A percentile compares a stretch with the other conserved stretches of the same genome.
phyloP scores from a whole-genome alignment of 768 basidiomycete species.

The Flagelloscypha sp. region DNA sequence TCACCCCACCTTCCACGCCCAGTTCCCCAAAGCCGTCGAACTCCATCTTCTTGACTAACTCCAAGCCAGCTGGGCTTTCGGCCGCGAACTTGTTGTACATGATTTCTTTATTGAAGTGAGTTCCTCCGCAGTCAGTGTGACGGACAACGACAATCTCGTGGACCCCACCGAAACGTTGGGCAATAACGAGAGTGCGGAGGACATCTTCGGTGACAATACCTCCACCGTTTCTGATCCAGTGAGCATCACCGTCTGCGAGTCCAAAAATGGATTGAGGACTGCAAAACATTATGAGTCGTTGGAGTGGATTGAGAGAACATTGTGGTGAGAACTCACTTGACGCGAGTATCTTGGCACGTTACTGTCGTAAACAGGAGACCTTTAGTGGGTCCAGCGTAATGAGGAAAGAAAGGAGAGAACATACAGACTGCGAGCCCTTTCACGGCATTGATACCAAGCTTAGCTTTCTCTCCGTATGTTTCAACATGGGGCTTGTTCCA shows the following conservation, averaged over 20 bases:
- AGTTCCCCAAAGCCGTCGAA: slow-evolving; percentile 29
- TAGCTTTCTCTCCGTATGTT: too few relatives aligned
- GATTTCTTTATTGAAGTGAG: slow-evolving; percentile 30
- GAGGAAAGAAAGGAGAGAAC: too few relatives aligned
- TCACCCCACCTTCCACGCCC: slow-evolving; percentile 31
- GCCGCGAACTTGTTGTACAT: slow-evolving; percentile 30
- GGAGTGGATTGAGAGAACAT: neutral
- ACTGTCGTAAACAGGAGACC: too few relatives aligned
- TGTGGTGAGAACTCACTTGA: slow-evolving; percentile 27
- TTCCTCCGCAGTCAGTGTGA: slow-evolving; percentile 50
- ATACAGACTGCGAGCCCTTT: too few relatives aligned
- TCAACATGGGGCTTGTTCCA: too few relatives aligned
- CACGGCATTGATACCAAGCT: too few relatives aligned
- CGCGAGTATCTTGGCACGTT: slow-evolving; percentile 51
- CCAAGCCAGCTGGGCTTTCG: slow-evolving; percentile 16
- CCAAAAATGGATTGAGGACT: slow-evolving; percentile 37
- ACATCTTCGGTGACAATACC: slow-evolving; percentile 41
- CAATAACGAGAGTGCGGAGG: slow-evolving; percentile 38
- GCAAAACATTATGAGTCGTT: neutral
- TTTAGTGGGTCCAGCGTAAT: too few relatives aligned
- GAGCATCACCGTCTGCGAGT: slow-evolving; percentile 39
- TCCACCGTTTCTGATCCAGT: slow-evolving; percentile 46
- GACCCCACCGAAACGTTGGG: slow-evolving; percentile 43
- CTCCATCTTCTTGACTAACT: slow-evolving; percentile 29
- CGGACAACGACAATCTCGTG: slow-evolving; percentile 42